Evolutionary conservation across 2,329 filamentous ascomycete genomes (phyloP).

Genomic region (Cyanodermella asteris): DNA sequence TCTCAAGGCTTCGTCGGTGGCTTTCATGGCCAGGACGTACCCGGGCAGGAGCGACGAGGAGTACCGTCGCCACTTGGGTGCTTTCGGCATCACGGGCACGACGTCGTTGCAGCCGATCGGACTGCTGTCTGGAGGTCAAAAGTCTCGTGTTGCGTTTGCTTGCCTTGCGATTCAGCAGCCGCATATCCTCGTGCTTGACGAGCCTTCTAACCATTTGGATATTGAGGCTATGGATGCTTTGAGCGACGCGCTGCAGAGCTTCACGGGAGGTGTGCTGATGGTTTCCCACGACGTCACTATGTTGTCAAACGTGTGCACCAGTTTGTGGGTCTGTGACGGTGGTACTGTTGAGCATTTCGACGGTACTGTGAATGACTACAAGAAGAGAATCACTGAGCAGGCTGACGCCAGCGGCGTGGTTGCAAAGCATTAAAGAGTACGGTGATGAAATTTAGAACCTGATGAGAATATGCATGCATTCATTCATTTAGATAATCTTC

Average conservation of each 20-base stretch:
- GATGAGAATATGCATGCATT: no score
- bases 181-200: constrained; percentile 92
- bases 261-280: constrained; percentile 92
- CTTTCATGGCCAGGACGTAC: constrained; percentile 87
- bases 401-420: constrained; percentile 77
- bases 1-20: constrained; percentile 68
- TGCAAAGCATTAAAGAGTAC: constrained; percentile 28
- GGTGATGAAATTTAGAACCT: no score
- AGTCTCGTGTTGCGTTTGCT: constrained; percentile 95
- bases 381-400: constrained; percentile 83
- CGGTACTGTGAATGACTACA: constrained; percentile 88
- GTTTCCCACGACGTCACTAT: constrained; percentile 98
- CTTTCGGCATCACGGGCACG: constrained; percentile 69
- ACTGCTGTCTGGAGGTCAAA: constrained; percentile 85
- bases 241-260: constrained; percentile 58
- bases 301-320: constrained; percentile 86
- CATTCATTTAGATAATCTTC: no score
- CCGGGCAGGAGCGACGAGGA: constrained; percentile 87
- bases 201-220: constrained; percentile 95
- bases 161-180: constrained; percentile 83
- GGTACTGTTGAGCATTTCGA: constrained; percentile 92
- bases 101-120: constrained; percentile 94
- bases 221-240: constrained; percentile 98
- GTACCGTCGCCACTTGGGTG: constrained; percentile 83
- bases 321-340: constrained; percentile 87